Base-by-base conservation (phyloP, 441 rosid species). In the Gossypium davidsonii region DNA sequence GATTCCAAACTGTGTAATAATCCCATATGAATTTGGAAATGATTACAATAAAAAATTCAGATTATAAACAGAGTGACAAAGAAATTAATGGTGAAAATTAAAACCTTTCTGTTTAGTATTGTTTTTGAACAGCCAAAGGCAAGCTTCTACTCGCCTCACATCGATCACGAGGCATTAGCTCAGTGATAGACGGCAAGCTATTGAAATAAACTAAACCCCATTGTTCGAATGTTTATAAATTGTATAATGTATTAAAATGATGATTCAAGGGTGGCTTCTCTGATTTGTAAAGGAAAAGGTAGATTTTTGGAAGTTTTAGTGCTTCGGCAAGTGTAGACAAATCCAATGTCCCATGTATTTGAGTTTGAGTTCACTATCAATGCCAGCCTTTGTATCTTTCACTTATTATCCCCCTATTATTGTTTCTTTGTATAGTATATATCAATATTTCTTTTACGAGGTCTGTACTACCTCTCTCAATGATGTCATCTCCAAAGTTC, bases 281-380 rank as follows among this genome's bases (percentile, higher is more conserved):
- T 39, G 46, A 63, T 55, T 37, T 69, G 34, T 28, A 64, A 42
- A 64, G 3, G 48, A 0, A 10, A 21, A 44, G 53, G 46, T 12
- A 25, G 48, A 66, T 64, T 51, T 56, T 74, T 53, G 65, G 67
- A 46, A 70, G 58, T 31, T 55, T 64, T 73, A 69, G 74, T 83
- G 91, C 86, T 76, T 79, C 82, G 74, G 73, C 82, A 87, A 85
- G 90, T 74, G 75, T 61, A 74, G 87, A 80, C 90, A 85, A 84
- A 49, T 64, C 66, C 57, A 66, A 70, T 67, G 71, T 72, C 74
- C 67, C 67, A 10, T 62, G 69, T 23, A 39, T 68, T 81, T 60
- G 2, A 55, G 21, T 55, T 55, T 55, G 59, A 55, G 59, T 55
- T 81, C 82, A 65, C 77, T 69, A 56, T 80, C 87, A 72, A 61